Percentiles rank a stretch among this genome's conserved stretches.
Conservation (phyloP, 805 yeast species). For the Starmerella bombicola region DNA sequence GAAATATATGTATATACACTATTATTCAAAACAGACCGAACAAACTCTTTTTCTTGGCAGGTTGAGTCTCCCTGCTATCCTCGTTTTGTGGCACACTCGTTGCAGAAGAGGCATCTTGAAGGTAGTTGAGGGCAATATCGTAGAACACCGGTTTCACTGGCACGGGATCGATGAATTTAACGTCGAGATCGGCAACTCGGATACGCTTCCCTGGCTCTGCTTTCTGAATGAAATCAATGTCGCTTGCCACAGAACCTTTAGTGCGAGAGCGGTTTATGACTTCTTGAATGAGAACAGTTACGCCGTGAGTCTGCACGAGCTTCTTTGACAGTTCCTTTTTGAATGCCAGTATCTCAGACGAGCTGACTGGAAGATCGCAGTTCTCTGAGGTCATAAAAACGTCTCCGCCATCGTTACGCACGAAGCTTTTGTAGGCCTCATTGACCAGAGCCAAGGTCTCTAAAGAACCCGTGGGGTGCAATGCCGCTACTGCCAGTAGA, state of each 20-base stretch:
- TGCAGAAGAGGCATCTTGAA: background rate
- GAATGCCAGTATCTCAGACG: slow-evolving; percentile 8
- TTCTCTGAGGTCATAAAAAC: background rate
- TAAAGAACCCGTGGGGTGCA: slow-evolving; percentile 6
- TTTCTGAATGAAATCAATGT: slow-evolving; percentile 33
- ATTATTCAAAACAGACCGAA: too few relatives aligned
- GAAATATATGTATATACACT: too few relatives aligned
- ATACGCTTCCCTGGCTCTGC: slow-evolving; percentile 19
- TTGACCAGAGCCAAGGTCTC: slow-evolving; percentile 27
- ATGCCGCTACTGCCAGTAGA: slow-evolving; percentile 8
- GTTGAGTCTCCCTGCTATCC: background rate
- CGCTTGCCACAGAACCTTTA: slow-evolving; percentile 34
- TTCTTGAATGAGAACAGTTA: slow-evolving; percentile 30
- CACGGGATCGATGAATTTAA: slow-evolving; percentile 41
- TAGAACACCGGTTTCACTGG: slow-evolving; percentile 80
- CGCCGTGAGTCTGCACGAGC: slow-evolving; percentile 24
- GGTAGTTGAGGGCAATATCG: slow-evolving; percentile 75
- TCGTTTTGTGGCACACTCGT: background rate
- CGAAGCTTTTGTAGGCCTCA: slow-evolving; percentile 17
- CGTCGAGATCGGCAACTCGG: slow-evolving; percentile 27
- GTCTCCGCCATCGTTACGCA: slow-evolving; percentile 5
- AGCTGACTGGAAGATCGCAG: slow-evolving; percentile 18
- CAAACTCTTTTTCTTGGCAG: background rate
- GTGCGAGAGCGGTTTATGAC: slow-evolving; percentile 9
- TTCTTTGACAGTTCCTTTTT: slow-evolving; percentile 7